Conservation (phyloP, 1,139 yeast species). For the Yamadazyma diddensiae region DNA sequence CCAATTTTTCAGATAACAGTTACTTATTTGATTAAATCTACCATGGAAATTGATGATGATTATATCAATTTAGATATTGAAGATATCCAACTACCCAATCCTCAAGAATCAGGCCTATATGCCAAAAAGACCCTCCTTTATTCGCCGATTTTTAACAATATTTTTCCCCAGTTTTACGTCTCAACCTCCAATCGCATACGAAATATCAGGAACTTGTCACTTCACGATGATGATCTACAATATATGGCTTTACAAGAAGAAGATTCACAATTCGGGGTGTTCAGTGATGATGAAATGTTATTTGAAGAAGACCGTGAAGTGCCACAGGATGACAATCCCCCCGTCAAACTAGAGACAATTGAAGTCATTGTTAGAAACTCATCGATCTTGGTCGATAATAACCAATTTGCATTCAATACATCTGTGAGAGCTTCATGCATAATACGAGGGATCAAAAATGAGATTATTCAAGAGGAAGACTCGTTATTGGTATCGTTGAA, state of each 20-base stretch:
- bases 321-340: conserved; percentile 1
- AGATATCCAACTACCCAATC: not conserved
- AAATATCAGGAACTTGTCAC: conserved; percentile 31
- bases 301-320: conserved; percentile 13
- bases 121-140: conserved; percentile 35
- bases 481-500: conserved; percentile 38
- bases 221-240: conserved; percentile 42
- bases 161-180: conserved; percentile 34
- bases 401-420: conserved; percentile 32
- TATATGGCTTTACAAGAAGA: conserved; percentile 33
- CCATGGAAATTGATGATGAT: conserved; percentile 9
- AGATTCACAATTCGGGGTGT: conserved; percentile 40
- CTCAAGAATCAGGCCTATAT: conserved; percentile 7
- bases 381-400: conserved; percentile 34
- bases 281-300: conserved; percentile 30
- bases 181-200: conserved; percentile 29
- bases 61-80: conserved; percentile 7
- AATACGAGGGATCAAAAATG: conserved; percentile 24
- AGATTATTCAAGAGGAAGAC: conserved; percentile 31
- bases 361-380: conserved; percentile 32
- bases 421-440: conserved; percentile 37
- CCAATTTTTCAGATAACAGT: not conserved
- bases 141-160: conserved; percentile 35
- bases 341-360: conserved; percentile 11
- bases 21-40: not conserved